Evolutionary conservation across 768 basidiomycete species (phyloP).

Genomic region (Boletus barrowsii): DNA sequence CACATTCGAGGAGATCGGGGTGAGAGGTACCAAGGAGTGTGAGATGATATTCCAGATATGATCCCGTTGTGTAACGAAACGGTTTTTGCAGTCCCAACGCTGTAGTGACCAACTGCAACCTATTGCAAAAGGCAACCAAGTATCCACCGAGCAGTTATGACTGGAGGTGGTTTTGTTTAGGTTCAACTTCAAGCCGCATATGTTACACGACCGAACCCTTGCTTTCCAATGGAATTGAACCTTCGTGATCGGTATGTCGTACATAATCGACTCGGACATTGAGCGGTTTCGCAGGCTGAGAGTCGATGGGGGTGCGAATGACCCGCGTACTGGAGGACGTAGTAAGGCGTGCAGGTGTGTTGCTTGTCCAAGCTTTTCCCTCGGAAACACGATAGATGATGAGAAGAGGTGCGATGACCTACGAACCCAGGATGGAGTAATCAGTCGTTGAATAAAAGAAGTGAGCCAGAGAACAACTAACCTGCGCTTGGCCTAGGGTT

Average conservation of each 20-base stretch:
- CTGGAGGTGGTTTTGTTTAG: too few relatives aligned
- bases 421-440: background rate
- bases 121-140: too few relatives aligned
- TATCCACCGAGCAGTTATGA: too few relatives aligned
- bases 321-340: background rate
- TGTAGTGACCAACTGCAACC: too few relatives aligned
- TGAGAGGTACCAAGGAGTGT: too few relatives aligned
- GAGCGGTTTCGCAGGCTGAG: constrained; percentile 1
- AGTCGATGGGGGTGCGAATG: background rate
- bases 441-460: background rate
- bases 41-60: too few relatives aligned
- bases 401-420: constrained; percentile 47
- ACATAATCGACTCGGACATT: constrained; percentile 13
- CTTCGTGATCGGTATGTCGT: constrained; percentile 1
- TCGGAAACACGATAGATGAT: constrained; percentile 48
- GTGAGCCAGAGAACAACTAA: background rate
- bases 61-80: too few relatives aligned
- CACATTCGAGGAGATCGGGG: too few relatives aligned
- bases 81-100: too few relatives aligned
- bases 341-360: constrained; percentile 12
- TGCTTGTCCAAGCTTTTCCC: constrained; percentile 40
- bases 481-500: constrained; percentile 31
- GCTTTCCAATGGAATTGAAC: constrained; percentile 1
- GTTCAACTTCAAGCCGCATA: too few relatives aligned
- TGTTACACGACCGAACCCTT: constrained; percentile 7